Conservation (phyloP, 345 rosid species). For the Hibiscus trionum region DNA sequence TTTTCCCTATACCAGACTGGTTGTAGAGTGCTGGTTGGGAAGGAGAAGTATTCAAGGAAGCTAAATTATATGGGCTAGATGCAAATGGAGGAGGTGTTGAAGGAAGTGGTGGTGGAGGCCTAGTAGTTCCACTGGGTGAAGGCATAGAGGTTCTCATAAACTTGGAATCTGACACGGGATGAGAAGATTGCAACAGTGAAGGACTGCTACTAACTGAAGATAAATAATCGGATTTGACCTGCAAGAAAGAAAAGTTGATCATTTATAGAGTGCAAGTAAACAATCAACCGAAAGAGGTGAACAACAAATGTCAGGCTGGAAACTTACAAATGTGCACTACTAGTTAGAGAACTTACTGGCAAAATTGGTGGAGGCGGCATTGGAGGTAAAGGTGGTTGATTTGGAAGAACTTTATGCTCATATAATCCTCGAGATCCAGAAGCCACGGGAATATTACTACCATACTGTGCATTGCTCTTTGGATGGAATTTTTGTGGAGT, state of each 20-base stretch:
- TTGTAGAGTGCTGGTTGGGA: conserved; percentile 52
- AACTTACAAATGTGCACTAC: neutral
- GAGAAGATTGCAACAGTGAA: conserved; percentile 29
- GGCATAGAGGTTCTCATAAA: conserved; percentile 30
- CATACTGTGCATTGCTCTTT: conserved; percentile 58
- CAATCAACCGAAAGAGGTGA: neutral
- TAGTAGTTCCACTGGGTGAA: conserved; percentile 62
- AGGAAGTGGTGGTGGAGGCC: conserved; percentile 83
- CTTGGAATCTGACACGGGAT: conserved; percentile 32
- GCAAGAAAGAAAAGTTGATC: conserved; percentile 18
- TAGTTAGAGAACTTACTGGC: conserved; percentile 39
- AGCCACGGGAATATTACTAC: conserved; percentile 26
- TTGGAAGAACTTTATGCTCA: conserved; percentile 52
- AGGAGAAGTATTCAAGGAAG: conserved; percentile 47
- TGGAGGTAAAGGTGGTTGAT: conserved; percentile 91
- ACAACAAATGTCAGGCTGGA: neutral
- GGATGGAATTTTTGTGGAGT: conserved; percentile 50
- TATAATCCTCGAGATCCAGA: conserved; percentile 60
- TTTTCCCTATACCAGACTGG: conserved; percentile 41
- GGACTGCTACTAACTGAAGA: conserved; percentile 27
- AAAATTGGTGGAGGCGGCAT: conserved; percentile 71
- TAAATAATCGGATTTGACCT: conserved; percentile 54
- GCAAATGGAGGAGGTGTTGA: conserved; percentile 81
- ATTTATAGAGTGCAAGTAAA: conserved; percentile 6
- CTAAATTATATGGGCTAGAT: conserved; percentile 58